These are phyloP conservation scores for Podila epigama DNA, from an alignment of 192 early-diverging fungal genomes.

Conservation along the genomic window DNA sequence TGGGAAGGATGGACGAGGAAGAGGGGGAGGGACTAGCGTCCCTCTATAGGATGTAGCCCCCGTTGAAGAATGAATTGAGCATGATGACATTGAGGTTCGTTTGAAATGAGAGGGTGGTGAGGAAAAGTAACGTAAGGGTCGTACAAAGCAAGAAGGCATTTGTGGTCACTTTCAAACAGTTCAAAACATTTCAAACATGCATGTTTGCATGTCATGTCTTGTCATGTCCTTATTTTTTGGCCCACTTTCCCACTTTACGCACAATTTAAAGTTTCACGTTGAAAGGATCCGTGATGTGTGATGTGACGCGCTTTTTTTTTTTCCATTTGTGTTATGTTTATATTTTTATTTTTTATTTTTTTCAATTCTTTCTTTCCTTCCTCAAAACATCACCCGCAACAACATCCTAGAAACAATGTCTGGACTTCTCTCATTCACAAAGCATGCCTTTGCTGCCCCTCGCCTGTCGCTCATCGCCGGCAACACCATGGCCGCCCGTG, in stretches of 20 bases:
- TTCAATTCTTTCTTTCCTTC: not conserved
- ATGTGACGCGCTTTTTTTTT: conserved; percentile 1
- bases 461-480: conserved; percentile 20
- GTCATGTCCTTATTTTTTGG: no score
- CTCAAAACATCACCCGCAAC: not conserved
- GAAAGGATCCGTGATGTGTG: not conserved
- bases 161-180: not conserved
- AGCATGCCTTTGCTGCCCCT: conserved; percentile 41
- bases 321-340: conserved; percentile 2
- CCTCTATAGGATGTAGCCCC: not conserved
- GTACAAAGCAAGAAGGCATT: no score
- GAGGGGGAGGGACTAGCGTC: conserved; percentile 20
- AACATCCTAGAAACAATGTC: conserved; percentile 29
- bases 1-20: conserved; percentile 25
- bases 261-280: no score
- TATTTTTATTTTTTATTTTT: not conserved
- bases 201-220: no score
- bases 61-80: conserved; percentile 4
- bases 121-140: no score
- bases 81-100: conserved; percentile 1
- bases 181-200: no score
- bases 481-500: conserved; percentile 39
- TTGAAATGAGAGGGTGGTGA: not conserved
- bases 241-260: no score
- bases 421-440: conserved; percentile 46